Conservation (phyloP, 441 rosid species). For the Populus trichocarpa region DNA sequence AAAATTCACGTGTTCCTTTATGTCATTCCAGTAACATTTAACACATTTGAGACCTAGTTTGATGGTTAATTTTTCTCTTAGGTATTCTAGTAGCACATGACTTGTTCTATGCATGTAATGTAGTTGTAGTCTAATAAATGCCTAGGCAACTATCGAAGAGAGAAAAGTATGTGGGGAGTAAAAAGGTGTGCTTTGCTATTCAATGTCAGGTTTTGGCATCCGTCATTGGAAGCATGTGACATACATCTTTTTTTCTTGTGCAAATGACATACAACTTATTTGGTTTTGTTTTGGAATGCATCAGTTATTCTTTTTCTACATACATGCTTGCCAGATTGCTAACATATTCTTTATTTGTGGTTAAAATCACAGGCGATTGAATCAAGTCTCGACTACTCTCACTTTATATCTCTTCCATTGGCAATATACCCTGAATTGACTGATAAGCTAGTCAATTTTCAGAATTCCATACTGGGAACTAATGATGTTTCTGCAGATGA, state of each 20-base stretch:
- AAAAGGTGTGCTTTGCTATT: too few species aligned
- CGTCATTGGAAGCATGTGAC: neutral
- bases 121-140: constrained; percentile 1
- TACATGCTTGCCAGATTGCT: neutral
- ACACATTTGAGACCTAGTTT: neutral
- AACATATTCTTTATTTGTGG: neutral
- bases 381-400: constrained; percentile 69
- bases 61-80: neutral
- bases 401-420: constrained; percentile 86
- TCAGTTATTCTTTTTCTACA: neutral
- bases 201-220: too few species aligned
- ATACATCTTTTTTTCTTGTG: neutral
- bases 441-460: constrained; percentile 68
- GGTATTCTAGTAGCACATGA: neutral
- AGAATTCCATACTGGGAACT: constrained; percentile 56
- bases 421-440: constrained; percentile 79
- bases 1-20: neutral
- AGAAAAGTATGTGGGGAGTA: neutral
- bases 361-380: constrained; percentile 50
- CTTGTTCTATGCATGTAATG: neutral
- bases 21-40: neutral
- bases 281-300: neutral
- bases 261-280: neutral
- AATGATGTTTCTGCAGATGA: constrained; percentile 23
- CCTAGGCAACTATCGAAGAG: neutral